Evolutionary conservation across 768 basidiomycete genomes (phyloP).

Genomic region (Sutorius australiensis): DNA sequence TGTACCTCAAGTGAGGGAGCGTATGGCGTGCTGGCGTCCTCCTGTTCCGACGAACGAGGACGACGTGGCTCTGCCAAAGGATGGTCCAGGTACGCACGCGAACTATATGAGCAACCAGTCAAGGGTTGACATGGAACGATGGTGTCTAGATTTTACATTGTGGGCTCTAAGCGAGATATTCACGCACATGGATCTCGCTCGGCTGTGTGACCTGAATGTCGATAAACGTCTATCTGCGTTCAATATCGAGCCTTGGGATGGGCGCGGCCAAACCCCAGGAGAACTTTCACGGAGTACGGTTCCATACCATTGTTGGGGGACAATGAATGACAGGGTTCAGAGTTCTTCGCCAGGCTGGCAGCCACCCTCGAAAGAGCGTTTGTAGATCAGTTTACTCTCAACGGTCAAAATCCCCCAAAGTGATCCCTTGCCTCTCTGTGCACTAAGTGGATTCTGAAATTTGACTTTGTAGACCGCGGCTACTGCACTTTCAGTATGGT

Average conservation of each 20-base stretch:
- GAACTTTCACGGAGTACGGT: slow-evolving; percentile 41
- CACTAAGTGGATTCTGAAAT: slow-evolving; percentile 2
- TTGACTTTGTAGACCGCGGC: slow-evolving; percentile 26
- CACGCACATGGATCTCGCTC: slow-evolving; percentile 65
- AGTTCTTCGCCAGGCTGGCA: slow-evolving; percentile 45
- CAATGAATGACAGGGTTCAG: slow-evolving; percentile 32
- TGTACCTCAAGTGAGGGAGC: slow-evolving; percentile 64
- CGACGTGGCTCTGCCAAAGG: slow-evolving; percentile 26
- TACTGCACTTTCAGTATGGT: slow-evolving; percentile 59
- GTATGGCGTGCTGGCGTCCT: slow-evolving; percentile 38
- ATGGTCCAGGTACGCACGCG: slow-evolving; percentile 36
- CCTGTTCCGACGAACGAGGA: slow-evolving; percentile 12
- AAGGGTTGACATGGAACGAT: background rate
- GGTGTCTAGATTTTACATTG: slow-evolving; percentile 42
- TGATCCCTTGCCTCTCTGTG: slow-evolving; percentile 4
- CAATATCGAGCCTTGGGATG: slow-evolving; percentile 38
- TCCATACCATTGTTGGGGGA: background rate
- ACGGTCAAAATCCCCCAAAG: slow-evolving; percentile 33
- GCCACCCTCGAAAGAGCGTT: slow-evolving; percentile 44
- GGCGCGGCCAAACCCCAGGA: slow-evolving; percentile 35
- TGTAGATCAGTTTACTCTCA: slow-evolving; percentile 34
- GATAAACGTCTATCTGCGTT: slow-evolving; percentile 48
- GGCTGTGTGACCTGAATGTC: slow-evolving; percentile 53
- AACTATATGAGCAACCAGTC: background rate
- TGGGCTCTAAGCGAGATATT: slow-evolving; percentile 64